Evolutionary conservation across 2,329 filamentous ascomycete genomes (phyloP), one percentile per base, ranked within the genome.

Genomic region (Fusarium foetens): DNA sequence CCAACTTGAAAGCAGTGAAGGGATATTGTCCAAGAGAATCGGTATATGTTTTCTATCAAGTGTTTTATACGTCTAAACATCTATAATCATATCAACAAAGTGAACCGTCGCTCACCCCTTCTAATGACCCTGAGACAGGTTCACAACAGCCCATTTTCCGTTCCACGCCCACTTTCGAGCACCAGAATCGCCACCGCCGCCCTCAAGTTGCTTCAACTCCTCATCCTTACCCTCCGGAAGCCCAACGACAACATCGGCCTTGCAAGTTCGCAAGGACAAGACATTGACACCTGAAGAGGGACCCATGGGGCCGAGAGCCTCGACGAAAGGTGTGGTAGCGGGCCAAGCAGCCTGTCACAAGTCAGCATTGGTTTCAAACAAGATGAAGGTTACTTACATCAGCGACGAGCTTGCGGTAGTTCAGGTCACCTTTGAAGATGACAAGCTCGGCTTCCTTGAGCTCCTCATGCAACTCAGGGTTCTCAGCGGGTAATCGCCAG

Each of bases 381-480:
- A 13, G 33, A 10, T 5, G 17, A 4, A 8, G 41, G 14, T 33
- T 27, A 68, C 92, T 85, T 84, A 95, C 94, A 86, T 99, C 96
- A 53, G 90, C 93, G 35, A 92, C 94, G 73, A 99, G 82, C 82
- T 99, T 99, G 68, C 96, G 88, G 82, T 98, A 99, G 84, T 99
- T 99, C 75, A 99, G 81, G 80, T 99, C 96, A 6, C 96, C 96
- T 86, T 99, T 99, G 86, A 98, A 98, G 62, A 99, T 90, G 17
- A 97, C 94, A 23, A 99, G 86, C 80, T 97, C 93, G 73, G 93
- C 93, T 68, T 90, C 84, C 84, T 94, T 92, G 62, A 99, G 83
- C 78, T 98, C 95, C 11, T 93, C 87, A 58, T 90, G 87, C 17
- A 99, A 83, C 33, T 88, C 86, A 6, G 89, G 88, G 3, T 90